Evolutionary conservation across 106 monocot species (phyloP), one percentile per base, ranked within the genome.

Genomic region (Gastrodia elata): DNA sequence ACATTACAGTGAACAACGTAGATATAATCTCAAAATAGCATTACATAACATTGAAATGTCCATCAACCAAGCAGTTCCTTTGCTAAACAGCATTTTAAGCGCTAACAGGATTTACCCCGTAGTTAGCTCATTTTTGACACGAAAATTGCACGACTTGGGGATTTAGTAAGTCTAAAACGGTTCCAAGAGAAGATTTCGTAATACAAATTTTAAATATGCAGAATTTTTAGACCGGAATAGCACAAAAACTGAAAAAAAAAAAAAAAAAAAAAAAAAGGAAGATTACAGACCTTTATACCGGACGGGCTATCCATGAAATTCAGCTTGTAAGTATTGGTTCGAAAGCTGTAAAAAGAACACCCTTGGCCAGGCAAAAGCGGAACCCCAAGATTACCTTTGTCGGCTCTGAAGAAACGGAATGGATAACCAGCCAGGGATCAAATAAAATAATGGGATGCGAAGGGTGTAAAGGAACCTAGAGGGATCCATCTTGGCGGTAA

Each of bases 401-500:
- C 91, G 4, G 42, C 82, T 55, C 97, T 93, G 71, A 39, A 38
- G 24, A 68, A 71, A 71, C 46, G 56, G 32, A 75, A 30, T n/a
- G n/a, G n/a, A n/a, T 52, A 41, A 68, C 27, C 1, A 56, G 27
- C 58, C 20, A 32, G 30, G 18, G 69, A n/a, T 33, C 9, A n/a
- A 22, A 7, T 18, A 33, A 8, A 56, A 25, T 3, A 24, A 34
- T 36, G 41, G 6, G 46, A 71, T 42, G 56, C 20, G 38, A 57
- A 2, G 52, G 0, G 3, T 14, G 20, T 1, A 9, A 38, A 27
- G 39, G 18, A 52, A 96, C 97, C 77, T 86, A 24, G 80, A 87
- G 56, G 97, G 97, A 75, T 98, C 97, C 85, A 98, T 85, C 82
- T 98, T 98, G 73, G 93, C 76, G 78, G 97, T 98, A 84, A 98